A percentile compares a stretch with the other conserved stretches of the same genome.
These are phyloP conservation scores for Candida pseudoviswanathii DNA, from an alignment of 1,139 yeast species.

Conservation along the genomic window DNA sequence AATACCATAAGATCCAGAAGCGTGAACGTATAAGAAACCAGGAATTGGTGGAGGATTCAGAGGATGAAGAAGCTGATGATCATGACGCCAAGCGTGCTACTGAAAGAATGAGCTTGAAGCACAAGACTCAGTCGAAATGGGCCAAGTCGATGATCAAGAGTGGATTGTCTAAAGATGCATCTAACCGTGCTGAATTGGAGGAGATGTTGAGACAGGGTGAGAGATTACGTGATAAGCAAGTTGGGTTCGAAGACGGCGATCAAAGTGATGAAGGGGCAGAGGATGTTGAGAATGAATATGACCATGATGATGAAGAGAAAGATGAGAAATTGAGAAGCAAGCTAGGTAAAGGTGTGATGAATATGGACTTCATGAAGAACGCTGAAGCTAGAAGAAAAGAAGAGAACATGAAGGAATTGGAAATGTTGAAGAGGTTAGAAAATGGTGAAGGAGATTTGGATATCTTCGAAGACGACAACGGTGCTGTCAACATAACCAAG, in stretches of 20 bases:
- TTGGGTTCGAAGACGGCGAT: constrained; percentile 65
- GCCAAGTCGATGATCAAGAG: constrained; percentile 88
- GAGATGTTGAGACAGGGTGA: constrained; percentile 93
- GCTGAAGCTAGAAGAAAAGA: constrained; percentile 70
- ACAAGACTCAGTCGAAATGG: constrained; percentile 88
- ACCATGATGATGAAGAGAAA: constrained; percentile 35
- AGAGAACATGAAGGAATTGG: constrained; percentile 56
- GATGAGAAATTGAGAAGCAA: constrained; percentile 37
- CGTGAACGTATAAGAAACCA: constrained; percentile 76
- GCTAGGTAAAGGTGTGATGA: constrained; percentile 83
- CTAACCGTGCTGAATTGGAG: constrained; percentile 84
- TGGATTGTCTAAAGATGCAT: constrained; percentile 85
- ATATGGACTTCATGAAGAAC: constrained; percentile 92
- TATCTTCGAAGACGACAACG: constrained; percentile 30
- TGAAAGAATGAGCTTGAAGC: constrained; percentile 90
- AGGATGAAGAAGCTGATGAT: constrained; percentile 58
- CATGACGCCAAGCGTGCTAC: constrained; percentile 75
- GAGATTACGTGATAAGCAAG: constrained; percentile 67
- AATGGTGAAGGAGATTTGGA: constrained; percentile 46
- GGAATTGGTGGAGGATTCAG: constrained; percentile 63
- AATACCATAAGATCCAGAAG: constrained; percentile 83
- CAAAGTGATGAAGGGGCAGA: constrained; percentile 50
- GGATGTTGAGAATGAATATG: constrained; percentile 59
- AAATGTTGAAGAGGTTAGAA: constrained; percentile 48
- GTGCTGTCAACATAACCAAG: constrained; percentile 49